Percentiles rank a stretch among this genome's conserved stretches.
phyloP scores from a whole-genome alignment of 2,329 filamentous ascomycete species.

The Claviceps africana region DNA sequence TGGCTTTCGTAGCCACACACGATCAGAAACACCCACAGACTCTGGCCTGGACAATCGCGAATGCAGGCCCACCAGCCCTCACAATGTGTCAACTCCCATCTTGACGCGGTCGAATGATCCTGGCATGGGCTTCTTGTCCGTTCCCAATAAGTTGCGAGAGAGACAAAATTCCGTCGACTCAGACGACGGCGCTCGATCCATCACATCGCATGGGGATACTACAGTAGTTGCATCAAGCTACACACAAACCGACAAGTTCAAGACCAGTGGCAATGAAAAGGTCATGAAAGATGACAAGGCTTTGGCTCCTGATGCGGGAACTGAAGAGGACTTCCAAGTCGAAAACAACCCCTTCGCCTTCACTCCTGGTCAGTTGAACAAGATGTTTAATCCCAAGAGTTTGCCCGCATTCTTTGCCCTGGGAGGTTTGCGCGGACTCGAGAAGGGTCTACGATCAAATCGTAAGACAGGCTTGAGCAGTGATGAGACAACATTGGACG shows the following conservation, averaged over 20 bases:
- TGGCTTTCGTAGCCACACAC: slow-evolving; percentile 13
- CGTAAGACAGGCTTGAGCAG: slow-evolving; percentile 58
- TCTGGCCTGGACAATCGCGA: slow-evolving; percentile 52
- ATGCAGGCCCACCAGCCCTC: slow-evolving; percentile 55
- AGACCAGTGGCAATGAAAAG: slow-evolving; percentile 31
- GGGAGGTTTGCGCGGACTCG: slow-evolving; percentile 64
- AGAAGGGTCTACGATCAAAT: slow-evolving; percentile 64
- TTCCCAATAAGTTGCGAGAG: slow-evolving; percentile 45
- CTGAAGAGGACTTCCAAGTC: slow-evolving; percentile 61
- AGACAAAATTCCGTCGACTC: slow-evolving; percentile 59
- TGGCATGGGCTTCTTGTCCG: slow-evolving; percentile 44
- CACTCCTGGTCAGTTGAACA: slow-evolving; percentile 67
- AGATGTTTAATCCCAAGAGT: slow-evolving; percentile 82
- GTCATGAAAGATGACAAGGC: slow-evolving; percentile 55
- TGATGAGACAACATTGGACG: slow-evolving; percentile 56
- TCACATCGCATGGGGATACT: slow-evolving; percentile 49
- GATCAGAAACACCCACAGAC: slow-evolving; percentile 35
- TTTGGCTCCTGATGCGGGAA: slow-evolving; percentile 60
- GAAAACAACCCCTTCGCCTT: slow-evolving; percentile 77
- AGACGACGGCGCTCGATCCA: slow-evolving; percentile 44
- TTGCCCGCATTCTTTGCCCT: slow-evolving; percentile 67
- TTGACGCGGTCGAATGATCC: slow-evolving; percentile 32
- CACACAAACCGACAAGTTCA: slow-evolving; percentile 27
- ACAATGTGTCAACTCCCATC: slow-evolving; percentile 53
- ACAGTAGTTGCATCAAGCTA: slow-evolving; percentile 36